Base-by-base conservation (phyloP, 805 yeast species). In the Barnettozyma sp. region DNA sequence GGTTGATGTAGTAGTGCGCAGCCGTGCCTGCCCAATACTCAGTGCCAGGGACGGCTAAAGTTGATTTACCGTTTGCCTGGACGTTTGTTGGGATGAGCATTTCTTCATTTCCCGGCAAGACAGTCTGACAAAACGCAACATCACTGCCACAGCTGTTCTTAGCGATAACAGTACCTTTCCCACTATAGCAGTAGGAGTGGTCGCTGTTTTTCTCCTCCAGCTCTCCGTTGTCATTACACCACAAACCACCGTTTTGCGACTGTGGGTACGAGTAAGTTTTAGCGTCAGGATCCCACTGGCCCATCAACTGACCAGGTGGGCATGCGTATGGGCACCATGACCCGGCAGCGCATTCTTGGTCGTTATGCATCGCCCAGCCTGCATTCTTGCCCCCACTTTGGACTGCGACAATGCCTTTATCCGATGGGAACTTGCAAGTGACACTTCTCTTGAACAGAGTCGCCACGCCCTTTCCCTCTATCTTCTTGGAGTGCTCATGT, bases 101-200 rank as follows among this genome's bases (percentile, higher is more conserved):
- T 48, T 86, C 94, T 64, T 86, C 95, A 59, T 85, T 83, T 47
- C 96, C 96, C 17, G 96, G 96, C 39, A 87, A 68, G 6, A 87
- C 95, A 7, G 95, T 86, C 63, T 87, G 95, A 59, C 96, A 86
- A 60, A 86, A 76, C 7, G 95, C 88, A 45, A 85, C 87, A 40
- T 71, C 64, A 5, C 62, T 41, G 27, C 67, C 67, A 13, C 81
- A 77, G 9, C 56, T 49, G 65, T 84, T 84, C 38, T 65, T 51
- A 17, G 73, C 82, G 22, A 58, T 49, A n/a, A 84, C 78, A 13
- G 90, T 74, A 23, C 85, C 90, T 44, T 74, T 72, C 38, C 95
- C 95, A 38, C 79, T 77, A 43, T 71, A 71, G 62, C 96, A 86
- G 63, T 76, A 80, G 25, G 60, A 74, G 37, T 68, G 67, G 44